Evolutionary conservation across 1,284 basidiomycete species (phyloP).

Genomic region (Sparassis latifolia): DNA sequence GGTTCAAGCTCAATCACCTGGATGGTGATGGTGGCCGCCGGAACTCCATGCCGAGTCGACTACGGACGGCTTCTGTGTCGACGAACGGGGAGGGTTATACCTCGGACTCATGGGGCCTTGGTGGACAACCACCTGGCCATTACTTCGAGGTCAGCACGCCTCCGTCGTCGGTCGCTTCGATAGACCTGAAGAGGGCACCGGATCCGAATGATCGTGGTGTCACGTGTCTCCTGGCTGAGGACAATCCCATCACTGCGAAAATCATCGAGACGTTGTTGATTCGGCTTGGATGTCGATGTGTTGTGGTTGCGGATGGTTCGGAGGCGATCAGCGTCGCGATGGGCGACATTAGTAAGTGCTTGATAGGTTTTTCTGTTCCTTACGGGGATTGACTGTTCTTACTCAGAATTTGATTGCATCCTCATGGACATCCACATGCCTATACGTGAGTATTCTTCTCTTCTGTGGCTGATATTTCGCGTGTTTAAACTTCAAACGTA

Average conservation of each 20-base stretch:
- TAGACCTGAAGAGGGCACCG: constrained; percentile 64
- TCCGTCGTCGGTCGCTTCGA: constrained; percentile 72
- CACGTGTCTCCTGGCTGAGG: constrained; percentile 91
- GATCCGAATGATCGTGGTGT: constrained; percentile 75
- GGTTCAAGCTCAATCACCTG: constrained; percentile 76
- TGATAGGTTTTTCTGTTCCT: constrained; percentile 3
- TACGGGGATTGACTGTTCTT: constrained; percentile 1
- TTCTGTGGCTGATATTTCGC: constrained; percentile 2
- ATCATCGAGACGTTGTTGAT: constrained; percentile 92
- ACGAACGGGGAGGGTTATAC: constrained; percentile 71
- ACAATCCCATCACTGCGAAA: constrained; percentile 95
- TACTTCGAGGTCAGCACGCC: constrained; percentile 55
- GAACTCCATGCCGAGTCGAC: constrained; percentile 82
- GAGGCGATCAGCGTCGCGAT: constrained; percentile 96
- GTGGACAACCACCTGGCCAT: constrained; percentile 43
- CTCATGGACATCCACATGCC: constrained; percentile 90
- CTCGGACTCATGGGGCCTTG: constrained; percentile 68
- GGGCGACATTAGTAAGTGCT: constrained; percentile 82
- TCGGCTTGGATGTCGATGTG: constrained; percentile 88
- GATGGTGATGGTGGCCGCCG: constrained; percentile 65
- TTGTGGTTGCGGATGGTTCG: constrained; percentile 92
- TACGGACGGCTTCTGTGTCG: constrained; percentile 83
- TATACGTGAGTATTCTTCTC: constrained; percentile 52
- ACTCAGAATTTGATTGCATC: constrained; percentile 79
- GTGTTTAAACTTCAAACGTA: constrained; percentile 23